phyloP scores from a whole-genome alignment of 2,329 filamentous ascomycete species.

The Delphinella strobiligena region DNA sequence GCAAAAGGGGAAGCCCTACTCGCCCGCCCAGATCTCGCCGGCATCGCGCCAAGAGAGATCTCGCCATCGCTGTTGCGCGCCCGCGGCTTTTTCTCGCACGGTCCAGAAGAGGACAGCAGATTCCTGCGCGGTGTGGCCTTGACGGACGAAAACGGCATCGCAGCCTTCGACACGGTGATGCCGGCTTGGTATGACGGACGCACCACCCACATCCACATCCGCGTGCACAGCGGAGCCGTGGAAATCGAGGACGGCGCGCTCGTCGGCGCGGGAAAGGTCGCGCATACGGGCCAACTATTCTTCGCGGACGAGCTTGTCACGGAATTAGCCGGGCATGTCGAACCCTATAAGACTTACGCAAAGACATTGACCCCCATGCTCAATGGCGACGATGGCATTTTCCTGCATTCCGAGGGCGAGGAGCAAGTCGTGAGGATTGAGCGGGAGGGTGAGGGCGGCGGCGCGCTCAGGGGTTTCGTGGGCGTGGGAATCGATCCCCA shows the following conservation, averaged over 20 bases:
- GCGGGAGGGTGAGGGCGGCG: neutral
- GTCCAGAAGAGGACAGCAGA: neutral
- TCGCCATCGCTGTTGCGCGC: too few species aligned
- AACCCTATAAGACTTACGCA: neutral
- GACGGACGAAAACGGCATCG: neutral
- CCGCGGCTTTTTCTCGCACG: too few species aligned
- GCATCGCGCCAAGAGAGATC: too few species aligned
- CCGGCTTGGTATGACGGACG: neutral
- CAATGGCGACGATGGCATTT: neutral
- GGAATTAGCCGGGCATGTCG: neutral
- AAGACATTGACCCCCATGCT: neutral
- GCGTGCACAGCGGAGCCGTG: neutral
- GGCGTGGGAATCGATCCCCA: neutral
- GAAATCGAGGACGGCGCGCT: neutral
- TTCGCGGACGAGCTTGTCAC: neutral
- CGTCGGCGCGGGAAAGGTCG: neutral
- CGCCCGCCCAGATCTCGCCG: neutral
- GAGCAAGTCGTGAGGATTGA: neutral
- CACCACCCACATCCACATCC: neutral
- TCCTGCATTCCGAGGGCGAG: neutral
- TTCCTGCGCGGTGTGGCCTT: neutral
- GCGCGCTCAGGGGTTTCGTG: neutral
- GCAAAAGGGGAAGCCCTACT: neutral
- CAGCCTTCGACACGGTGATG: neutral
- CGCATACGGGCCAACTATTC: neutral